Evolutionary conservation across 169 alveolate species (phyloP), one percentile per base, ranked within the genome.

Genomic region (Eimeria praecox): DNA sequence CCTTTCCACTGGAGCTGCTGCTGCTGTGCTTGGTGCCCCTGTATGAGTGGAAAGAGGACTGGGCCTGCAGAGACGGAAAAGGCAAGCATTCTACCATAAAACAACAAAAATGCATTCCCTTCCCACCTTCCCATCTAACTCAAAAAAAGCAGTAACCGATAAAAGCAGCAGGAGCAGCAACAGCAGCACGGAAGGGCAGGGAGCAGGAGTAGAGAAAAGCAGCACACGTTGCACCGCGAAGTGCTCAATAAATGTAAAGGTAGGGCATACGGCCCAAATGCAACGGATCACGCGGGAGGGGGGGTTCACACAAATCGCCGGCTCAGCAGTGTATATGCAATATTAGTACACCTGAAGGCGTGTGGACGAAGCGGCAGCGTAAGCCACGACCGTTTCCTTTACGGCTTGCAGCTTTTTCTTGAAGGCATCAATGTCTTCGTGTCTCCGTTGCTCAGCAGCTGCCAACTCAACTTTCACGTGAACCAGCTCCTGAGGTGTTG

Each of bases 401-500:
- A 93, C 92, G 24, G 86, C 62, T 42, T 87, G 92, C 75, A 93
- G 33, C n/a, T 93, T 93, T 62, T 80, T 56, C 33, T 93, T 93
- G 77, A 87, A 93, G 38, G 90, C 77, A 33, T 93, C 96, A n/a
- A 93, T 56, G 64, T 93, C 96, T 66, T 93, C 96, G 38, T 78
- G 92, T 30, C 96, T 42, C 49, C 92, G 85, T 71, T 93, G 96
- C 88, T 93, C 96, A 16, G 96, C 96, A 30, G 88, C 56, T 27
- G 96, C 96, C 35, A 93, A 69, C 49, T 93, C 96, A 16, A 93
- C 88, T 69, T 93, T 93, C 73, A 91, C 88, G 46, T 64, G 52
- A 56, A 93, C 96, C 40, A 93, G 93, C 38, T 93, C 93, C 96
- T 93, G 85, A 38, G 44, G 56, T 35, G 80, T 69, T 62, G 73